A percentile compares a stretch with the other conserved stretches of the same genome.
Conservation (phyloP, 2,329 filamentous ascomycete genomes). For the Calonectria naviculata region DNA sequence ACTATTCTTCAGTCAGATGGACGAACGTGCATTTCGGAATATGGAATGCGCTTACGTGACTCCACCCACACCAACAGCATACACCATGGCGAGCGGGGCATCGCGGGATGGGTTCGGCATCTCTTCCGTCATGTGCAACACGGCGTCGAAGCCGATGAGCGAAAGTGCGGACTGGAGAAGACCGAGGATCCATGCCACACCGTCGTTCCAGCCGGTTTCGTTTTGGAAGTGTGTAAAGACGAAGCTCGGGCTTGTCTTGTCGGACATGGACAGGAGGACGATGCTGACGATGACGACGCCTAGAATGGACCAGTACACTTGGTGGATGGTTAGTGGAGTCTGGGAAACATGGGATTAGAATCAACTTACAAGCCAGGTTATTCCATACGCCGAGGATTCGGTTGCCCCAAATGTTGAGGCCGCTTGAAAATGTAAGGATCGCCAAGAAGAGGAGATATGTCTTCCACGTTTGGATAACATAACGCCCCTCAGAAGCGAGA, state of each 20-base stretch:
- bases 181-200: conserved; percentile 58
- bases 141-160: conserved; percentile 54
- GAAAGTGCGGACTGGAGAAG: conserved; percentile 52
- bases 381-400: conserved; percentile 53
- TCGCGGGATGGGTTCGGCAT: conserved; percentile 53
- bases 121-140: not conserved
- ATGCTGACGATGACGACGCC: conserved; percentile 56
- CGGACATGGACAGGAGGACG: conserved; percentile 51
- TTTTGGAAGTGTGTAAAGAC: conserved; percentile 59
- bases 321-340: not conserved
- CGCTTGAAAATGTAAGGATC: conserved; percentile 26
- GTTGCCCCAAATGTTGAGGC: conserved; percentile 53
- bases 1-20: conserved; percentile 24
- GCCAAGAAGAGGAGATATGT: conserved; percentile 54
- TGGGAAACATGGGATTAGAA: not conserved
- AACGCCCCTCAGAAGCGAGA: conserved; percentile 48
- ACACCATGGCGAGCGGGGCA: conserved; percentile 54
- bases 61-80: conserved; percentile 51
- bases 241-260: conserved; percentile 53
- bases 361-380: conserved; percentile 48
- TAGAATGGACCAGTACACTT: conserved; percentile 54
- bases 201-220: conserved; percentile 56
- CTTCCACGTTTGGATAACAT: conserved; percentile 48
- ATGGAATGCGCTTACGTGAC: conserved; percentile 46
- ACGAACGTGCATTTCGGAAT: too few species aligned